These are phyloP conservation scores for Telfairia occidentalis DNA, from an alignment of 331 rosid genomes.

Conservation along the genomic window DNA sequence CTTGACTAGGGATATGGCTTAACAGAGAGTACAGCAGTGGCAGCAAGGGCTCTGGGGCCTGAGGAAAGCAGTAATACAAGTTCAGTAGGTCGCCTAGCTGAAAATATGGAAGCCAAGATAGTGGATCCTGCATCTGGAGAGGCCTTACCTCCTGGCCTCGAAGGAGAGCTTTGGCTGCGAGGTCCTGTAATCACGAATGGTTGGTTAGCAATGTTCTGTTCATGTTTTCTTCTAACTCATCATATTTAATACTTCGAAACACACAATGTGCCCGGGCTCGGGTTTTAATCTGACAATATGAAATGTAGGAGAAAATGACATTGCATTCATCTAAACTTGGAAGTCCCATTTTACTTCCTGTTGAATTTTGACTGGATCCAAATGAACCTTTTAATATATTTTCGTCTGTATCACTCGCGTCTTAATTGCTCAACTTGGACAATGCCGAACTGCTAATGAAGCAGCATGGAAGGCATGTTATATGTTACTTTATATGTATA, in stretches of 20 bases:
- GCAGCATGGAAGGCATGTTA: neutral
- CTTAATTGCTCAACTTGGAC: neutral
- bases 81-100: conserved; percentile 64
- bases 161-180: conserved; percentile 79
- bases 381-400: neutral
- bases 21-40: conserved; percentile 61
- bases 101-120: conserved; percentile 72
- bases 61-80: conserved; percentile 42
- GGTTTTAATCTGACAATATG: neutral
- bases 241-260: neutral
- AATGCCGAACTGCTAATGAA: neutral
- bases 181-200: conserved; percentile 79
- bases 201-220: conserved; percentile 23
- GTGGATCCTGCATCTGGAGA: conserved; percentile 61
- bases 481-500: neutral
- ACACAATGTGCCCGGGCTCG: neutral
- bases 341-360: neutral
- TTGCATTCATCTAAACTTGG: neutral
- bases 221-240: neutral
- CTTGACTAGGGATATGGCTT: conserved; percentile 70
- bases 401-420: neutral
- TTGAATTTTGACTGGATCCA: too few species aligned
- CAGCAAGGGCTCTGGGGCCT: conserved; percentile 31
- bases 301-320: neutral
- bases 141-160: conserved; percentile 46